These are phyloP conservation scores for Stachybotrys echinatus DNA, from an alignment of 2,329 filamentous ascomycete species.

Conservation along the genomic window DNA sequence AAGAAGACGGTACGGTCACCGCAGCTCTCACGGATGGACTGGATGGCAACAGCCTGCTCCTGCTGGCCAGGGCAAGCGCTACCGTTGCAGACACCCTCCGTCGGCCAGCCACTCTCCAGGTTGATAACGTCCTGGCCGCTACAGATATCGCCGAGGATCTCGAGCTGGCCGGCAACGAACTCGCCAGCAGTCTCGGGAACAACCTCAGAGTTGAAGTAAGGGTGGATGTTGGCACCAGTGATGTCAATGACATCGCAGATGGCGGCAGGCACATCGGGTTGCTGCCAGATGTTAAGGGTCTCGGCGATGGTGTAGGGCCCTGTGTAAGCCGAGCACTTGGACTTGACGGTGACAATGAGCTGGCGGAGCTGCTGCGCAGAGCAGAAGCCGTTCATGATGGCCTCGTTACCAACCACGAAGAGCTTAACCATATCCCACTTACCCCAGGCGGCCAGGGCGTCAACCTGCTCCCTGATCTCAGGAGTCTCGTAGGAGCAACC, in stretches of 20 bases:
- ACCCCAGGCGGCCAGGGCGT: conserved; percentile 65
- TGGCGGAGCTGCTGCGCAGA: conserved; percentile 56
- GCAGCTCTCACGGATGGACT: conserved; percentile 59
- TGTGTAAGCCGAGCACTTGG: conserved; percentile 66
- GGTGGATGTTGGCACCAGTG: conserved; percentile 81
- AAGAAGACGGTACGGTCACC: conserved; percentile 75
- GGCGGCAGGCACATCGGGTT: conserved; percentile 45
- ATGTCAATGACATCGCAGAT: conserved; percentile 75
- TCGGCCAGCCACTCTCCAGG: conserved; percentile 90
- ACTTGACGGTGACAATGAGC: conserved; percentile 66
- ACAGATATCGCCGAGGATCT: conserved; percentile 67
- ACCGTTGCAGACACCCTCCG: conserved; percentile 63
- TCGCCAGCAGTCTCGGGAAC: conserved; percentile 61
- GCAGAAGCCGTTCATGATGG: conserved; percentile 70
- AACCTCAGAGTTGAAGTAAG: conserved; percentile 81
- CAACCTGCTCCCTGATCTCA: conserved; percentile 67
- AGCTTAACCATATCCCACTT: conserved; percentile 74
- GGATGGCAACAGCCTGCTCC: conserved; percentile 69
- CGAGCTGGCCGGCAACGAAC: conserved; percentile 71
- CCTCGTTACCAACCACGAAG: conserved; percentile 87
- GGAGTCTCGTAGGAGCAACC: conserved; percentile 52
- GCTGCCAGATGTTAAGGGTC: conserved; percentile 72
- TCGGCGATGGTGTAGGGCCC: conserved; percentile 81
- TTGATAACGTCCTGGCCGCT: conserved; percentile 67
- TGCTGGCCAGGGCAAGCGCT: conserved; percentile 58